Evolutionary conservation across 2,329 filamentous ascomycete genomes (phyloP), one percentile per base, ranked within the genome.

Genomic region (Sclerotinia sclerotiorum): DNA sequence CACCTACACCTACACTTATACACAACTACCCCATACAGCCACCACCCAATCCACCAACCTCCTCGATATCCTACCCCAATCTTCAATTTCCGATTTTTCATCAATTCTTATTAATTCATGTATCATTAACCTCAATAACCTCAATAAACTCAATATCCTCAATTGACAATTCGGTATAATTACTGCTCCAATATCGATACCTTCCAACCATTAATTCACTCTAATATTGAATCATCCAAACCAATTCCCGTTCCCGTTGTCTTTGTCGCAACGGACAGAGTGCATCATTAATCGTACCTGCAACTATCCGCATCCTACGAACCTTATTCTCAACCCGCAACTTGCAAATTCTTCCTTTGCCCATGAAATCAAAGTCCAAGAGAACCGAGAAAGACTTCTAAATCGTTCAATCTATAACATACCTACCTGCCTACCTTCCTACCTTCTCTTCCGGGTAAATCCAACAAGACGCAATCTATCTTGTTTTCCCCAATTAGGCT

Each of bases 151-250:
- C 32, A 4, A 39, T n/a, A 56, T n/a, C 32, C 21, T 24, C 21
- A 24, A 39, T 39, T 39, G 54, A 39, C 21, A n/a, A 55, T 39
- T 56, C 54, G 21, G 29, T 39, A n/a, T 39, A n/a, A 39, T 56
- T 17, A n/a, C 15, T 24, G 4, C 54, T 35, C 54, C 24, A 17
- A 27, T 2, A 3, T 21, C 35, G 15, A 27, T 27, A 5, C n/a
- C 5, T 21, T 42, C 8, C 55, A 42, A 17, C 21, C 55, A 69
- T 66, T 58, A 49, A 62, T 60, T 60, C 32, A 49, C 29, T 35
- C 32, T 46, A 52, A 60, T 69, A 49, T 65, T 68, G 62, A 56
- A 68, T 63, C 70, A 54, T 64, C 42, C n/a, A 42, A 54, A 15
- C 5, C 68, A 52, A 48, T 67, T 56, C 29, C 29, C 29, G 29